phyloP scores from a whole-genome alignment of 345 rosid species.

The Hevea brasiliensis region DNA sequence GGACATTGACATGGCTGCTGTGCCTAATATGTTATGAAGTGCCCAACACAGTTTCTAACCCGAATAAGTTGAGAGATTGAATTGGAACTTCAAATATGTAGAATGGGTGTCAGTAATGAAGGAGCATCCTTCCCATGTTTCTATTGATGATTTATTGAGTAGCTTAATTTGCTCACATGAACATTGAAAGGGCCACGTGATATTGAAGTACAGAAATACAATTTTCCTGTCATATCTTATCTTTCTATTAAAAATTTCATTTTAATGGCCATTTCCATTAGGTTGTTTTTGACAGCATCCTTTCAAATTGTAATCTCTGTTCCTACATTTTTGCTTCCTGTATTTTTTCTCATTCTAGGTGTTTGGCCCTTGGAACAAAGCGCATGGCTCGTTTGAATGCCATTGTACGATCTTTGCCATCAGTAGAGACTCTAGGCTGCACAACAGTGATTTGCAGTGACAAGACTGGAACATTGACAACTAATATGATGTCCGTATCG shows the following conservation, averaged over 20 bases:
- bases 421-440: conserved; percentile 97
- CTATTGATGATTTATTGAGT: neutral
- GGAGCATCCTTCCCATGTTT: neutral
- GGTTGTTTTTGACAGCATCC: neutral
- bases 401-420: conserved; percentile 95
- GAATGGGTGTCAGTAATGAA: neutral
- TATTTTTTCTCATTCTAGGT: conserved; percentile 42
- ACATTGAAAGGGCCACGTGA: neutral
- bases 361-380: conserved; percentile 99
- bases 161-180: neutral
- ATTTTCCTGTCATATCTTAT: neutral
- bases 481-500: conserved; percentile 98
- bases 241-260: neutral
- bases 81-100: neutral
- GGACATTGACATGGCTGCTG: neutral
- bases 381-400: conserved; percentile 99
- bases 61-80: neutral
- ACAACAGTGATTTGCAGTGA: conserved; percentile 99
- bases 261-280: neutral
- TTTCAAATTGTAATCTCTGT: conserved; percentile 7
- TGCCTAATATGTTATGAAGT: conserved; percentile 6
- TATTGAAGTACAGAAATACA: neutral
- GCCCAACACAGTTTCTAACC: neutral
- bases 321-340: neutral
- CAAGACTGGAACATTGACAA: conserved; percentile 97